Evolutionary conservation across 148 eudicot genomes (phyloP), one percentile per base, ranked within the genome.

Genomic region (Diospyros lotus): DNA sequence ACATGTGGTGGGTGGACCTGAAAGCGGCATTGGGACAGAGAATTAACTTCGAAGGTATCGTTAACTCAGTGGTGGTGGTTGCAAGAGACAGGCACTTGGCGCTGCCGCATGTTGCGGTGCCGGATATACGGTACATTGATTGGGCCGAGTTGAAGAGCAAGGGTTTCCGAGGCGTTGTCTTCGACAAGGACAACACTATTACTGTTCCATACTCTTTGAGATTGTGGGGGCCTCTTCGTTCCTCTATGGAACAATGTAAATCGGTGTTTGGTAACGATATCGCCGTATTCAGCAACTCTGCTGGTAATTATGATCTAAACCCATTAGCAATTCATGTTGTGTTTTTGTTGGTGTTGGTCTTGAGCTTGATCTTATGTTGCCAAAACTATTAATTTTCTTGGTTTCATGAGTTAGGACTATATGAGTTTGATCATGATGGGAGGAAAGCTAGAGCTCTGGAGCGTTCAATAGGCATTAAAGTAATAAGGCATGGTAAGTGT

Each of bases 121-220:
- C 75, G 4, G 93, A 91, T 81, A 85, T 94, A 59, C 79, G 98
- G 74, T 80, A 82, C 54, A 84, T 91, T 68, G 88, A 91, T 76
- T 93, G 98, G 97, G 84, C 67, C 48, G 91, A 83, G 73, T 85
- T 94, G 82, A 89, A 80, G 67, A 78, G 70, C 12, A 73, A 83
- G 53, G 98, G 97, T 1, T 94, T 94, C 78, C 75, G 79, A 80
- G 98, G 93, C n/a, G 95, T 91, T 13, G 93, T 94, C 2, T 91
- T 94, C 76, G 98, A 94, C 69, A 94, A 94, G 71, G 98, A 94
- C 66, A 94, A 94, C 51, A 94, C 98, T 1, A 81, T 94, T 9
- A 91, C 98, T 8, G 84, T 75, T 17, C 95, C 98, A 51, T 94
- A 91, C 75, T 83, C 87, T 2, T 79, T 88, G 71, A 73, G 80